These are phyloP conservation scores for Panaeolus papilionaceus DNA, from an alignment of 768 basidiomycete species.

Conservation along the genomic window DNA sequence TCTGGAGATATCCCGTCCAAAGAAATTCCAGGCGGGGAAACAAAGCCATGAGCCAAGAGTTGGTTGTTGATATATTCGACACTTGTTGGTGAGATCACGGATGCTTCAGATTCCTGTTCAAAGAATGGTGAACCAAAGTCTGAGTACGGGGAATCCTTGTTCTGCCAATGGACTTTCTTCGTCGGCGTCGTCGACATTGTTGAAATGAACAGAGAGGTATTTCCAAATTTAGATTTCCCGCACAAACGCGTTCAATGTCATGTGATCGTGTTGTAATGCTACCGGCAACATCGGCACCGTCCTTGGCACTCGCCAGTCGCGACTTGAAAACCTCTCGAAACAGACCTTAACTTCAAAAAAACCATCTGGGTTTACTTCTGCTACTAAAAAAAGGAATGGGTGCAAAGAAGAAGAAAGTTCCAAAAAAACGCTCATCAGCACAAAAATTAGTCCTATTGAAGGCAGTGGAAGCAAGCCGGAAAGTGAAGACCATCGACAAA, in stretches of 20 bases:
- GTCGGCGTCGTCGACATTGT: slow-evolving; percentile 48
- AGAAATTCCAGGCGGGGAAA: slow-evolving; percentile 64
- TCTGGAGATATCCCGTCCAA: slow-evolving; percentile 67
- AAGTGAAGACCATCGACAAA: too few relatives aligned
- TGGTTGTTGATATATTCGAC: slow-evolving; percentile 85
- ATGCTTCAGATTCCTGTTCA: slow-evolving; percentile 52
- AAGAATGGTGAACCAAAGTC: slow-evolving; percentile 50
- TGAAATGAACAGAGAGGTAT: slow-evolving; percentile 7
- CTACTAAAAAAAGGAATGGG: too few relatives aligned
- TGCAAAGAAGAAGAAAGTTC: too few relatives aligned
- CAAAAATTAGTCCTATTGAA: too few relatives aligned
- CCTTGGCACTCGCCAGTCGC: too few relatives aligned
- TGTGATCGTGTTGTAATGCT: slow-evolving; percentile 8
- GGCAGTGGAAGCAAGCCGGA: too few relatives aligned
- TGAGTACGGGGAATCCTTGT: slow-evolving; percentile 50
- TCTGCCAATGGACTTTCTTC: slow-evolving; percentile 60
- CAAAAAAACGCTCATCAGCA: too few relatives aligned
- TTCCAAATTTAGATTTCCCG: slow-evolving; percentile 13
- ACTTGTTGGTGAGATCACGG: slow-evolving; percentile 60
- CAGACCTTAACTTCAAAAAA: too few relatives aligned
- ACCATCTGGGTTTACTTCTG: too few relatives aligned
- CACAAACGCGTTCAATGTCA: slow-evolving; percentile 7
- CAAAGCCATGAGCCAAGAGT: slow-evolving; percentile 82
- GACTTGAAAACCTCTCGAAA: too few relatives aligned
- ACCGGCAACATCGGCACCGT: not conserved